Percentiles rank a stretch among this genome's conserved stretches.
Conservation (phyloP, 768 basidiomycete species). For the Leucocoprinus birnbaumii region DNA sequence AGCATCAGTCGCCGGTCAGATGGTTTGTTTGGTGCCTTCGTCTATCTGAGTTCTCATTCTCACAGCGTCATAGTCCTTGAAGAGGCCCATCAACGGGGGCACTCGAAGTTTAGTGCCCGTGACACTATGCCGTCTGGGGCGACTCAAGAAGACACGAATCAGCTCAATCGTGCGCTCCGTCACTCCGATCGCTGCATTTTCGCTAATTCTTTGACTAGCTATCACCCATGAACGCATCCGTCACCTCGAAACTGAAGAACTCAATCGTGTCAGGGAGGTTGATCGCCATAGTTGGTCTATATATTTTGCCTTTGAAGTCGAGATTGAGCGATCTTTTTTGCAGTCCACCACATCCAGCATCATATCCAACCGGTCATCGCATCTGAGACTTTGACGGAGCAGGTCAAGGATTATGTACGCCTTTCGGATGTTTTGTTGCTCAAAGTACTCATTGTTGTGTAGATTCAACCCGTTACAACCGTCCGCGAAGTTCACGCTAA, state of each 20-base stretch:
- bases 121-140: constrained; percentile 18
- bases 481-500: constrained; percentile 26
- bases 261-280: constrained; percentile 26
- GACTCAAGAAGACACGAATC: constrained; percentile 18
- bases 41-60: background rate
- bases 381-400: constrained; percentile 22
- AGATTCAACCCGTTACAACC: constrained; percentile 25
- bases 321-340: background rate
- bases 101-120: constrained; percentile 9
- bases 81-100: constrained; percentile 11
- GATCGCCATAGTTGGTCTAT: constrained; percentile 30
- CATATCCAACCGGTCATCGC: constrained; percentile 32
- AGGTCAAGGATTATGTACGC: constrained; percentile 23
- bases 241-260: constrained; percentile 27
- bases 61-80: constrained; percentile 8
- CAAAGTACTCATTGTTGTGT: background rate
- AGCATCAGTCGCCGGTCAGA: background rate
- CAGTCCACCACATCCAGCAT: constrained; percentile 37
- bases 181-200: background rate
- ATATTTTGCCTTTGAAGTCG: background rate
- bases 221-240: constrained; percentile 26
- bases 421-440: background rate
- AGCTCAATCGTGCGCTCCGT: constrained; percentile 19
- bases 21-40: background rate
- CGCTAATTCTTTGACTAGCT: constrained; percentile 13